Evolutionary conservation across 257 asterid species (phyloP), one percentile per base, ranked within the genome.

Genomic region (Nicotiana undulata): DNA sequence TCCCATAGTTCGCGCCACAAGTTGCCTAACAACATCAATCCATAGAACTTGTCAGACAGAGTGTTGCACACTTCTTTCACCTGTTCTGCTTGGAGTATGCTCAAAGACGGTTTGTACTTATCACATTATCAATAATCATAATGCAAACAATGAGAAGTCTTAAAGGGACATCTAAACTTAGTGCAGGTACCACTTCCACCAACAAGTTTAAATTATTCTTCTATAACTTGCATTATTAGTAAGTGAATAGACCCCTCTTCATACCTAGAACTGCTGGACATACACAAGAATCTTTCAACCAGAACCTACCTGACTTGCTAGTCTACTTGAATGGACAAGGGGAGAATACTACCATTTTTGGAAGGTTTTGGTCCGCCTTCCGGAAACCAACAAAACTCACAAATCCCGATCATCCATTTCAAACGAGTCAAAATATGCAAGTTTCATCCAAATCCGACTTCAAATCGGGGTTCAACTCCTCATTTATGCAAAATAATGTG

Each of bases 1-100:
- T 92, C 98, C 99, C 99, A 96, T 72, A 96, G 89, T 90, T 96
- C 98, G 76, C 92, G 97, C 99, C 99, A 96, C 85, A 96, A 90
- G 87, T 96, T 96, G 80, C 98, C 99, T 96, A 81, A 80, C 81
- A 83, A 82, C 78, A 86, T 79, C 83, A 83, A 82, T 59, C 67
- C 37, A 1, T 67, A 46, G 22, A 72, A 49, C 16, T 15, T 72
- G 78, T 72, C 60, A 72, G 40, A 72, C 15, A 49, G 22, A 46
- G 15, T 72, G 15, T 72, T 72, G 61, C 40, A 72, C 60, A 46
- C 22, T 24, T 49, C 61, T 44, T 40, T 32, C 34, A 70, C 77
- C 40, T 46, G 6, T 24, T 72, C 60, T 1, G 61, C 78, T 46
- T 72, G 37, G 31, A 72, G 26, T 72, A 37, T 6, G 13, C 15